These are phyloP conservation scores for Raffaelea ambrosiae DNA, from an alignment of 2,329 filamentous ascomycete species.

Conservation along the genomic window DNA sequence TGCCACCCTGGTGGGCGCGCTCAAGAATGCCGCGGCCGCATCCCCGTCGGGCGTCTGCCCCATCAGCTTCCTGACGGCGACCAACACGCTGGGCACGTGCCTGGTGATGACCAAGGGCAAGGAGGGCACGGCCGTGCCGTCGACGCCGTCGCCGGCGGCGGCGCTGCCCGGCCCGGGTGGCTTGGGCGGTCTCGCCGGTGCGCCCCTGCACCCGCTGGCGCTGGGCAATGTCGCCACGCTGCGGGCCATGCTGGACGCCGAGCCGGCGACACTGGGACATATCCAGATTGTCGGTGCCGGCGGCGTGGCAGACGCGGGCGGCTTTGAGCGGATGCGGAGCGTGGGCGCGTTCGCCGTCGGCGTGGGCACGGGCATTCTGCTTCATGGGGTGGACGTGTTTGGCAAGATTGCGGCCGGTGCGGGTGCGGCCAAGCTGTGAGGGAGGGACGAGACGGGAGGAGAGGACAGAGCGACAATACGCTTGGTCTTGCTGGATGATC, in stretches of 20 bases:
- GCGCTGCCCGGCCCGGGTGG: constrained; percentile 47
- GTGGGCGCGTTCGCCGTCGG: constrained; percentile 61
- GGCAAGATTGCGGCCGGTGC: constrained; percentile 35
- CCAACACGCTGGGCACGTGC: constrained; percentile 63
- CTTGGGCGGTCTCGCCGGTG: constrained; percentile 64
- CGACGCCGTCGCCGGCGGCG: constrained; percentile 24
- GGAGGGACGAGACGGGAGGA: no score
- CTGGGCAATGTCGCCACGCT: constrained; percentile 68
- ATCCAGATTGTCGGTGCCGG: constrained; percentile 63
- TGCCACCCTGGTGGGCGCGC: constrained; percentile 40
- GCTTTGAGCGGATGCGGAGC: constrained; percentile 55
- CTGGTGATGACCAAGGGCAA: constrained; percentile 43
- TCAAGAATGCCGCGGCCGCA: constrained; percentile 26
- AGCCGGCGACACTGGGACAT: constrained; percentile 33
- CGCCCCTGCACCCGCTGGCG: constrained; percentile 63
- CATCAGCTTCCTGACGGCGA: constrained; percentile 62
- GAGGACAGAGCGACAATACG: no score
- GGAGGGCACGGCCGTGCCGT: not conserved
- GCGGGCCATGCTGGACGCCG: constrained; percentile 44
- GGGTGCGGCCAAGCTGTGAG: not conserved
- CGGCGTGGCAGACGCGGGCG: constrained; percentile 56
- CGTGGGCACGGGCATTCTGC: constrained; percentile 60
- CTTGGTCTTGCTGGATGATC: no score
- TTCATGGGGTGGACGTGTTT: constrained; percentile 55
- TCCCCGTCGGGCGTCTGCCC: constrained; percentile 22